Conservation (phyloP, 176 grass and related monocot genomes). For the Dendrocalamus sinicus region DNA sequence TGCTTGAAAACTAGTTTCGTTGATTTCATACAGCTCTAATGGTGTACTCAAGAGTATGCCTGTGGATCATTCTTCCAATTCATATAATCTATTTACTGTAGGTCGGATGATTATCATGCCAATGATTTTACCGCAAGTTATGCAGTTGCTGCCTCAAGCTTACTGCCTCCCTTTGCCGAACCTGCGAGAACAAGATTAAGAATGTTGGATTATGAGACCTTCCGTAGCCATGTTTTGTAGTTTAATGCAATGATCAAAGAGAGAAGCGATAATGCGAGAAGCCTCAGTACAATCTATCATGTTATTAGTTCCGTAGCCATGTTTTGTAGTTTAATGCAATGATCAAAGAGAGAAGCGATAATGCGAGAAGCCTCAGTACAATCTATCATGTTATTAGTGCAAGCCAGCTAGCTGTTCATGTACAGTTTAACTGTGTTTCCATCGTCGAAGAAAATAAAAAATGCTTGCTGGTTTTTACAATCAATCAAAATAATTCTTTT, state of each 20-base stretch:
- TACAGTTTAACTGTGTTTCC: neutral
- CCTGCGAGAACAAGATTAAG: constrained; percentile 40
- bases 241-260: neutral
- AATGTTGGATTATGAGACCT: neutral
- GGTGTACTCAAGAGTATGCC: neutral
- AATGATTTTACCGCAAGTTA: constrained; percentile 65
- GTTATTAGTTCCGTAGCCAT: neutral
- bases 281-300: too few species aligned
- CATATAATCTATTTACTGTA: constrained; percentile 12
- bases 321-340: neutral
- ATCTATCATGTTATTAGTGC: neutral
- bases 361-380: too few species aligned
- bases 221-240: neutral
- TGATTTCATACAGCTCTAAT: neutral
- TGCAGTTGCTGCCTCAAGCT: constrained; percentile 69
- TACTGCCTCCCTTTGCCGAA: constrained; percentile 63
- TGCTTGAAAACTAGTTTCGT: neutral
- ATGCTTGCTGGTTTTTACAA: neutral
- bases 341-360: too few species aligned
- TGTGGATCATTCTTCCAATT: neutral
- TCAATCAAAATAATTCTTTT: neutral
- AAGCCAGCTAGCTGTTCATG: neutral
- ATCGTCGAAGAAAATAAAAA: neutral
- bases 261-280: too few species aligned
- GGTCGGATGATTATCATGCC: constrained; percentile 51